Evolutionary conservation across 805 yeast genomes (phyloP), one percentile per base, ranked within the genome.

Genomic region (Wickerhamomyces queroliae): DNA sequence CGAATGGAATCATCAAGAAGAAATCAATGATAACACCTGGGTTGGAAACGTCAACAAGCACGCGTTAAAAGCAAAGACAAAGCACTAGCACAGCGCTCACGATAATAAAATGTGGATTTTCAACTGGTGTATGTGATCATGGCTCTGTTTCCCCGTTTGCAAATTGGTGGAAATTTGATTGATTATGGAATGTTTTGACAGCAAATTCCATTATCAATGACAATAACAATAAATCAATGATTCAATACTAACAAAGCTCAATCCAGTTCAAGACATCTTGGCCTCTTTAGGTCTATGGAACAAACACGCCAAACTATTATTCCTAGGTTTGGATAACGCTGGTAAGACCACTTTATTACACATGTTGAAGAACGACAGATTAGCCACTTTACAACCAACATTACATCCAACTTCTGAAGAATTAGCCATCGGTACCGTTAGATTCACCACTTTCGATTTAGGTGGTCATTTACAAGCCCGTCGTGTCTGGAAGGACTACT

Each of bases 391-490:
- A 56, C 96, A 89, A 65, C 99, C 99, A 54, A 93, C 99, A 22
- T 79, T 90, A 66, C 99, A 93, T 64, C 99, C 99, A 57, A 89
- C 99, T 16, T 88, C 96, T 20, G 99, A 93, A 67, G 99, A 93
- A 63, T 76, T 93, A 56, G 90, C 97, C 46, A 93, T 93, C 55
- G 99, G 98, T 52, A 83, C 85, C 53, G 95, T 91, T 46, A 83
- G 91, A 63, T 93, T 93, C 75, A 93, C 99, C 44, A 93, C 99
- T 22, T 93, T 93, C 56, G 99, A 93, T 64, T 75, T 93, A 53
- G 99, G 99, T 66, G 99, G 99, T 33, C 99, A 93, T 71, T 83
- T 78, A 64, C 97, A 91, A 69, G 98, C 99, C 36, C 90, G 99
- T 70, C 88, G 99, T 69, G 80, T 93, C 60, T 93, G 99, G 99